These are phyloP conservation scores for Sistotremastrum niveocremeum DNA, from an alignment of 768 basidiomycete species.

Conservation along the genomic window DNA sequence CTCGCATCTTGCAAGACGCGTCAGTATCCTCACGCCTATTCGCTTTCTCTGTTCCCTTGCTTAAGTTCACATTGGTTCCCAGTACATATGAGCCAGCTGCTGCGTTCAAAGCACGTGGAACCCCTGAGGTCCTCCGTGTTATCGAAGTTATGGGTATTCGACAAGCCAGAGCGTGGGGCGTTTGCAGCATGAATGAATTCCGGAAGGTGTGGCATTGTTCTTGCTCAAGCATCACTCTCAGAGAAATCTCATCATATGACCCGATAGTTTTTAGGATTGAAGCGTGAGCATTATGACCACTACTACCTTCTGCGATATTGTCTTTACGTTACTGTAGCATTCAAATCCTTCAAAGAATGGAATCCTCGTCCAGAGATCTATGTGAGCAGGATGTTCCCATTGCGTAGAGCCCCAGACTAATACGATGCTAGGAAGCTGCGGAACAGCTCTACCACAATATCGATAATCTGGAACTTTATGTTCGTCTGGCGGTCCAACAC, in stretches of 20 bases:
- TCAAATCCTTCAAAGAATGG: constrained; percentile 65
- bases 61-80: neutral
- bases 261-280: constrained; percentile 58
- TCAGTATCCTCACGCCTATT: constrained; percentile 20
- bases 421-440: constrained; percentile 29
- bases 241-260: neutral
- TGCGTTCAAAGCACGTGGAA: constrained; percentile 64
- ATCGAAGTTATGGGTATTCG: constrained; percentile 82
- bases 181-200: constrained; percentile 77
- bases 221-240: neutral
- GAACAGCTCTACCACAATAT: constrained; percentile 63
- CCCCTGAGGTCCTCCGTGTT: constrained; percentile 59
- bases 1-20: constrained; percentile 53
- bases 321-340: constrained; percentile 29
- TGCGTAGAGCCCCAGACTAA: neutral
- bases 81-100: constrained; percentile 63
- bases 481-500: constrained; percentile 63
- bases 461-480: constrained; percentile 67
- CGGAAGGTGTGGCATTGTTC: constrained; percentile 41
- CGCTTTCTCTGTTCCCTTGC: too few species aligned
- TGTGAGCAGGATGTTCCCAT: constrained; percentile 1
- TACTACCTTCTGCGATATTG: constrained; percentile 1
- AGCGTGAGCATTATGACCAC: constrained; percentile 31
- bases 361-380: constrained; percentile 60
- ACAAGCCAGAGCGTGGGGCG: constrained; percentile 63